Evolutionary conservation across 768 basidiomycete species (phyloP).

Genomic region (Boletus tylopilopsis): DNA sequence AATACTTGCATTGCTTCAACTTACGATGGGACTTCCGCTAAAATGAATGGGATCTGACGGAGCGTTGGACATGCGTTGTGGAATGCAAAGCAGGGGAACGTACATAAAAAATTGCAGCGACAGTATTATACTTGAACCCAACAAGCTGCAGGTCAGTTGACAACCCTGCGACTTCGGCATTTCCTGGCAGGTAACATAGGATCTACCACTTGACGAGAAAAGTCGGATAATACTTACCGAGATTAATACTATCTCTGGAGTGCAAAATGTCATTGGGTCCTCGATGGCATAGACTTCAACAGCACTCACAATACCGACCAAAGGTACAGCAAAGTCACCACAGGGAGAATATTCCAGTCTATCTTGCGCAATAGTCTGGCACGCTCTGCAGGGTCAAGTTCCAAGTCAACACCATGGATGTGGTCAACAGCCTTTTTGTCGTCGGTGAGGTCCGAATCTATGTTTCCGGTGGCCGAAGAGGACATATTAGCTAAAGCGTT

Average conservation of each 20-base stretch:
- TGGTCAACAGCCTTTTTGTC: slow-evolving; percentile 9
- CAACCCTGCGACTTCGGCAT: slow-evolving; percentile 45
- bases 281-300: neutral
- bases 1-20: slow-evolving; percentile 6
- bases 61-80: neutral
- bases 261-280: neutral
- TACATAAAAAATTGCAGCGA: slow-evolving; percentile 37
- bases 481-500: slow-evolving; percentile 5
- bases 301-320: slow-evolving; percentile 43
- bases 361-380: slow-evolving; percentile 36
- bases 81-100: neutral
- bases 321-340: slow-evolving; percentile 42
- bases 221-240: slow-evolving; percentile 30
- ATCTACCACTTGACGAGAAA: neutral
- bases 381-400: slow-evolving; percentile 18
- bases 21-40: slow-evolving; percentile 36
- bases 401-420: neutral
- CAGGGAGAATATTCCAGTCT: slow-evolving; percentile 42
- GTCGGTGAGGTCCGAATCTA: neutral
- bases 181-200: slow-evolving; percentile 27
- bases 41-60: slow-evolving; percentile 33
- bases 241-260: slow-evolving; percentile 41
- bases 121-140: slow-evolving; percentile 35
- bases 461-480: slow-evolving; percentile 1
- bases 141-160: slow-evolving; percentile 32